These are phyloP conservation scores for Przewalskia tangutica DNA, from an alignment of 257 asterid genomes.

Conservation along the genomic window DNA sequence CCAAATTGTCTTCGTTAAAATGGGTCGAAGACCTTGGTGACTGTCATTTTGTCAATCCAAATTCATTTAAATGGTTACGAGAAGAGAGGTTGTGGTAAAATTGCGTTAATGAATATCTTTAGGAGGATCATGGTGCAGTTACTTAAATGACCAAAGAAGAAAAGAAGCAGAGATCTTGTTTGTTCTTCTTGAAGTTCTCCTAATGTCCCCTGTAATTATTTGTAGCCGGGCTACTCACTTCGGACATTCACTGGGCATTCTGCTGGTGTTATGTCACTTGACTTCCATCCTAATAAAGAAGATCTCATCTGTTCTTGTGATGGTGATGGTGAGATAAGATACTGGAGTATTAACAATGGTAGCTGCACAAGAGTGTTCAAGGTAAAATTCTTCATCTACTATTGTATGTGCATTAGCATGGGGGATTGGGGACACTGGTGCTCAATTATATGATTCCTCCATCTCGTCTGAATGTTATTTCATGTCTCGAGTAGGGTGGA, in stretches of 20 bases:
- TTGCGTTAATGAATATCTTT: not conserved
- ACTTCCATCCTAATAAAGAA: constrained; percentile 90
- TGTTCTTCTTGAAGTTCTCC: not conserved
- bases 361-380: constrained; percentile 64
- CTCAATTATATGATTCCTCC: not conserved
- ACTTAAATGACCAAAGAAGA: not conserved
- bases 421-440: not conserved
- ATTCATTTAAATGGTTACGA: not conserved
- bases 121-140: not conserved
- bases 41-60: not conserved
- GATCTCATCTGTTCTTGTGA: constrained; percentile 94
- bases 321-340: constrained; percentile 88
- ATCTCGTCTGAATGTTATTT: not conserved
- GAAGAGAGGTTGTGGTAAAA: not conserved
- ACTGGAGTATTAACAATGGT: constrained; percentile 77
- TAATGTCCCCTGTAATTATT: not conserved
- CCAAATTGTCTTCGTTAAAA: not conserved
- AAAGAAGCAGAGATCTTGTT: not conserved
- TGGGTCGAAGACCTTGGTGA: not conserved
- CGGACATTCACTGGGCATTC: constrained; percentile 90
- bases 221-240: constrained; percentile 76
- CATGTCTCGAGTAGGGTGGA: constrained; percentile 57
- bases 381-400: constrained; percentile 27
- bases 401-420: not conserved
- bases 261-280: constrained; percentile 78